Percentiles rank a stretch among this genome's conserved stretches.
Conservation (phyloP, 805 yeast genomes). For the Wickerhamomyces bisporus region DNA sequence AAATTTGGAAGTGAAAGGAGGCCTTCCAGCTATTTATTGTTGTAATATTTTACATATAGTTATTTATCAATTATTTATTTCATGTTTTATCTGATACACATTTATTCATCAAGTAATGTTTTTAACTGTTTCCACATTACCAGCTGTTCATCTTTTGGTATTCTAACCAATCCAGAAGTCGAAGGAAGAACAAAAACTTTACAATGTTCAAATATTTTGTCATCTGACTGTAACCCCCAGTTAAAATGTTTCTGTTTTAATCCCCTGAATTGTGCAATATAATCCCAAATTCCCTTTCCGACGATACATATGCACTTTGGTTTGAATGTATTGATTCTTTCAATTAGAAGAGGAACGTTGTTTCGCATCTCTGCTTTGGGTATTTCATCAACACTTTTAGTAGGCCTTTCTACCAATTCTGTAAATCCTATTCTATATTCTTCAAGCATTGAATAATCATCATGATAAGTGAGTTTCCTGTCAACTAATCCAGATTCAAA, state of each 20-base stretch:
- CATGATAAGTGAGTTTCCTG: constrained; percentile 21
- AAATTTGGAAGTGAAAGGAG: constrained; percentile 15
- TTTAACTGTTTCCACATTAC: constrained; percentile 42
- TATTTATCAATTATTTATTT: no score
- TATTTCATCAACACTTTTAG: constrained; percentile 53
- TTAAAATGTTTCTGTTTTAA: constrained; percentile 28
- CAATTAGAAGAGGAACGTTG: constrained; percentile 48
- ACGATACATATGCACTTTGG: constrained; percentile 51
- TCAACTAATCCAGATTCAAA: constrained; percentile 44
- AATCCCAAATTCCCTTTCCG: constrained; percentile 76
- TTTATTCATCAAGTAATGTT: constrained; percentile 2
- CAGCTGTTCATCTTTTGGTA: constrained; percentile 41
- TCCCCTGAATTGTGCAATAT: constrained; percentile 33
- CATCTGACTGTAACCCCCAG: constrained; percentile 45
- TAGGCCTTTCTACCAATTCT: constrained; percentile 62
- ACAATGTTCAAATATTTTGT: constrained; percentile 7
- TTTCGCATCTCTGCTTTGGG: constrained; percentile 44
- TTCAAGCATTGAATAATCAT: constrained; percentile 36
- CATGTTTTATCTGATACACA: no score
- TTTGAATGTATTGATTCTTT: constrained; percentile 32
- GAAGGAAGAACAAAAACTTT: constrained; percentile 58
- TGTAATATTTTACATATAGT: no score
- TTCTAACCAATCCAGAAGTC: constrained; percentile 66
- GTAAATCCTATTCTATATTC: constrained; percentile 59
- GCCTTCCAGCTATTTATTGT: no score